A percentile compares a stretch with the other conserved stretches of the same genome.
Evolutionary conservation across 192 early-diverging fungal species (phyloP).

Genomic region (Entophlyctis helioformis): DNA sequence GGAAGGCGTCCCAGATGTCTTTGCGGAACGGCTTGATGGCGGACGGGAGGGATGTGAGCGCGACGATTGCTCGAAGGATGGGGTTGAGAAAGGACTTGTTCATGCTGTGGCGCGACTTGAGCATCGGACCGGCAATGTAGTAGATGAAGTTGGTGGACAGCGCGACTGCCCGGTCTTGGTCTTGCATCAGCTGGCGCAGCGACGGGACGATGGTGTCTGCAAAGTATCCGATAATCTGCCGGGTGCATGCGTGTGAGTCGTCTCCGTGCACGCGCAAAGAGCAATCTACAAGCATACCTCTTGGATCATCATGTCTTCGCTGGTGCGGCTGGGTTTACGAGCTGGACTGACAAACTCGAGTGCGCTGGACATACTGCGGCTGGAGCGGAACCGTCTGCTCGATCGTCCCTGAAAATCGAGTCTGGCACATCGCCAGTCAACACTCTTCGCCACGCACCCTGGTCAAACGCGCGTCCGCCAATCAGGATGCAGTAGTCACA

Average conservation of each 20-base stretch:
- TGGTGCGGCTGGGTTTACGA: too few relatives aligned
- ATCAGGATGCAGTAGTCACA: conserved; percentile 63
- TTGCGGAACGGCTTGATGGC: conserved; percentile 57
- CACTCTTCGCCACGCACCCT: conserved; percentile 52
- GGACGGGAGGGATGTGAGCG: conserved; percentile 50
- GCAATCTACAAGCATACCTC: conserved; percentile 14
- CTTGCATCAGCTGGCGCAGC: conserved; percentile 52
- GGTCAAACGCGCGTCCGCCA: conserved; percentile 64
- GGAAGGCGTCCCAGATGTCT: conserved; percentile 67
- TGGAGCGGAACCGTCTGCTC: too few relatives aligned
- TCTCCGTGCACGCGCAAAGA: neutral
- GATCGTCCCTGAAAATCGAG: too few relatives aligned
- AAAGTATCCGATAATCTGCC: conserved; percentile 32
- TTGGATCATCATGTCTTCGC: conserved; percentile 58
- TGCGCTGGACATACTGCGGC: too few relatives aligned
- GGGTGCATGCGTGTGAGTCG: neutral
- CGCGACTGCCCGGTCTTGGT: conserved; percentile 58
- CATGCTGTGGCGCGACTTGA: conserved; percentile 33
- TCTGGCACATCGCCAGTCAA: too few relatives aligned
- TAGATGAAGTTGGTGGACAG: conserved; percentile 66
- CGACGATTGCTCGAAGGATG: conserved; percentile 43
- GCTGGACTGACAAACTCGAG: too few relatives aligned
- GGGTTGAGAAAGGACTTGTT: conserved; percentile 6
- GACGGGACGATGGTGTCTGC: conserved; percentile 49
- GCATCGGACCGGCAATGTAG: conserved; percentile 58